Evolutionary conservation across 1,139 yeast genomes (phyloP).

Genomic region (Yamadazyma kanchanaburiensis): DNA sequence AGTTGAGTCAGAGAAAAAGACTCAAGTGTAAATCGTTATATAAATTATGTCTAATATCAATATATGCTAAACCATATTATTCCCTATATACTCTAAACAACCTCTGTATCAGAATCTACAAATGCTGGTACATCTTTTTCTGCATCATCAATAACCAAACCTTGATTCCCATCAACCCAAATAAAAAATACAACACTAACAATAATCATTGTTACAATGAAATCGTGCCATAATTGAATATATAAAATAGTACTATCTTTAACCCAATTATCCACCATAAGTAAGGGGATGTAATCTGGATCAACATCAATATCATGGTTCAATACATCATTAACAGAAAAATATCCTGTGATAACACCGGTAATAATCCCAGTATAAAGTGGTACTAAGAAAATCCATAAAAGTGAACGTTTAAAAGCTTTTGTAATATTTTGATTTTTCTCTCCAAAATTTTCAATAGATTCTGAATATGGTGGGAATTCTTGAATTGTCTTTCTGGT

Average conservation of each 20-base stretch:
- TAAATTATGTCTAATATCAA: no score
- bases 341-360: constrained; percentile 1
- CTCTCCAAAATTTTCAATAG: constrained; percentile 16
- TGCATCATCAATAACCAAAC: constrained; percentile 23
- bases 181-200: constrained; percentile 25
- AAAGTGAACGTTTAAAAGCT: constrained; percentile 29
- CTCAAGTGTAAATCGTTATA: no score
- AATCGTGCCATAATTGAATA: constrained; percentile 11
- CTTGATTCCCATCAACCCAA: constrained; percentile 36
- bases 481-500: constrained; percentile 27
- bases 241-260: constrained; percentile 1
- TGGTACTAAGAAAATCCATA: constrained; percentile 29
- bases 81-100: no score
- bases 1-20: no score
- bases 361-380: constrained; percentile 12
- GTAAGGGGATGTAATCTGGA: constrained; percentile 1
- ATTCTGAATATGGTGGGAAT: constrained; percentile 27
- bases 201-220: constrained; percentile 15
- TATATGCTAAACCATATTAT: no score
- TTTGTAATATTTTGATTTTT: constrained; percentile 18
- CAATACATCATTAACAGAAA: constrained; percentile 1
- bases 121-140: constrained; percentile 7
- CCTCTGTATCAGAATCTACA: constrained; percentile 4
- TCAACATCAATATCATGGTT: constrained; percentile 1
- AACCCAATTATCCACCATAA: constrained; percentile 4